A percentile compares a stretch with the other conserved stretches of the same genome.
Conservation (phyloP, 2,329 filamentous ascomycete genomes). For the Colletotrichum trifolii region DNA sequence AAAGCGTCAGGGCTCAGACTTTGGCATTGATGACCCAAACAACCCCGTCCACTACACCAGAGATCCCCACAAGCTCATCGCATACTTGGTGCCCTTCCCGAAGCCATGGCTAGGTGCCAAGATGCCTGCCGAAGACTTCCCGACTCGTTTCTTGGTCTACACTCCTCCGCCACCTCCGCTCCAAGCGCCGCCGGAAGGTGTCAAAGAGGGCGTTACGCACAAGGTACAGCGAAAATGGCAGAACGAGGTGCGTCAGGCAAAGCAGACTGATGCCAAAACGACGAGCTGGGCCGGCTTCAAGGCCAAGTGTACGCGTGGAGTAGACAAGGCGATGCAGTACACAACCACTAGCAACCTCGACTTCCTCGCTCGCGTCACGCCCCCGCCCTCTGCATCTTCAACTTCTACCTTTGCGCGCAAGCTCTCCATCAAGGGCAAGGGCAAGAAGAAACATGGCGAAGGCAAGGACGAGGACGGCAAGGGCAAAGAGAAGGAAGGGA, state of each 20-base stretch:
- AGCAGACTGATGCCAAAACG: conserved; percentile 31
- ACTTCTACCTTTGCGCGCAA: conserved; percentile 13
- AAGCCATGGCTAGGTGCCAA: conserved; percentile 29
- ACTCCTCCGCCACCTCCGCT: conserved; percentile 32
- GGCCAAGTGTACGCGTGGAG: conserved; percentile 27
- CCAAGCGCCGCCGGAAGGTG: conserved; percentile 30
- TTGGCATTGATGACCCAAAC: conserved; percentile 31
- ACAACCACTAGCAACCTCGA: conserved; percentile 32
- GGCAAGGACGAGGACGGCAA: conserved; percentile 8
- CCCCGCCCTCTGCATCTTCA: conserved; percentile 11
- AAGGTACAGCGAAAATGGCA: conserved; percentile 36
- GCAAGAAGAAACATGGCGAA: conserved; percentile 24
- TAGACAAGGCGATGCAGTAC: conserved; percentile 34
- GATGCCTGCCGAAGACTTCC: conserved; percentile 16
- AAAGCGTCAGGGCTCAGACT: conserved; percentile 22
- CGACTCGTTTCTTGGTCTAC: conserved; percentile 29
- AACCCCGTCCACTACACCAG: conserved; percentile 30
- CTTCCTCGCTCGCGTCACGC: conserved; percentile 28
- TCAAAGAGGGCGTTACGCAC: conserved; percentile 31
- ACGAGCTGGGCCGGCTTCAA: conserved; percentile 34
- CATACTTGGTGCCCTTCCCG: conserved; percentile 32
- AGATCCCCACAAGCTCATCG: conserved; percentile 34
- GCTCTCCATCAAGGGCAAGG: conserved; percentile 18
- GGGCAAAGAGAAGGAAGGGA: not conserved
- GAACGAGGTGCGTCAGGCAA: conserved; percentile 27